Percentiles rank a stretch among this genome's conserved stretches.
Conservation (phyloP, 768 basidiomycete genomes). For the Harrya chromipes region DNA sequence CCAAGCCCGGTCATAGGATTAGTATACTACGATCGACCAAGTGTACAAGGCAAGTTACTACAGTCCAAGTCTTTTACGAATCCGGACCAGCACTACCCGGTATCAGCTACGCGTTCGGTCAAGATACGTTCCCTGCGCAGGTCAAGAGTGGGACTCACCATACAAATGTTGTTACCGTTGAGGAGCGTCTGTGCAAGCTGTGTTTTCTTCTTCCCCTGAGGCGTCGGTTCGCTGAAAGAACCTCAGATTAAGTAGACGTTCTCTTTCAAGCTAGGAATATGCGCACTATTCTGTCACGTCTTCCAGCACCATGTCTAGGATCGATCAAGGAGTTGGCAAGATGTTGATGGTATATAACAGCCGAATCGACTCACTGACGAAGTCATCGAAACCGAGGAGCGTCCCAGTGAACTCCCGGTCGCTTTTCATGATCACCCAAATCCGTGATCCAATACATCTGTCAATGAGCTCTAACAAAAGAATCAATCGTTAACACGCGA, state of each 20-base stretch:
- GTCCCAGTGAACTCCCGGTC: conserved; percentile 97
- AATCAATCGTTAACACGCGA: neutral
- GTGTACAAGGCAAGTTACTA: neutral
- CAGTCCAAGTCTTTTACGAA: conserved; percentile 6
- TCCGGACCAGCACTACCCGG: conserved; percentile 72
- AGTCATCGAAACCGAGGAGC: conserved; percentile 95
- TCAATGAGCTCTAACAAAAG: conserved; percentile 80
- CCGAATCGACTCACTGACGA: conserved; percentile 80
- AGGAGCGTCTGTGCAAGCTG: conserved; percentile 83
- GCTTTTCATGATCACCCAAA: conserved; percentile 98
- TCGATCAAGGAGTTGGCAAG: neutral
- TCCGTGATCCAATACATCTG: conserved; percentile 92
- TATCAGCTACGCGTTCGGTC: conserved; percentile 45
- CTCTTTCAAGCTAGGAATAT: neutral
- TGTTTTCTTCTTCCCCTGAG: conserved; percentile 76
- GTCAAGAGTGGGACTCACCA: conserved; percentile 52
- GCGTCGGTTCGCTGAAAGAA: conserved; percentile 71
- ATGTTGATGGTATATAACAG: neutral
- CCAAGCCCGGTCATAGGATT: neutral
- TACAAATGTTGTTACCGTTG: conserved; percentile 96
- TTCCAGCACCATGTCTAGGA: conserved; percentile 86
- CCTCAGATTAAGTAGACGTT: neutral
- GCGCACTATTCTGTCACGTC: conserved; percentile 96
- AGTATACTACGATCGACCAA: neutral
- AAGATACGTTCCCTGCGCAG: neutral